phyloP scores from a whole-genome alignment of 2,329 filamentous ascomycete species.

The Fusarium decemcellulare region DNA sequence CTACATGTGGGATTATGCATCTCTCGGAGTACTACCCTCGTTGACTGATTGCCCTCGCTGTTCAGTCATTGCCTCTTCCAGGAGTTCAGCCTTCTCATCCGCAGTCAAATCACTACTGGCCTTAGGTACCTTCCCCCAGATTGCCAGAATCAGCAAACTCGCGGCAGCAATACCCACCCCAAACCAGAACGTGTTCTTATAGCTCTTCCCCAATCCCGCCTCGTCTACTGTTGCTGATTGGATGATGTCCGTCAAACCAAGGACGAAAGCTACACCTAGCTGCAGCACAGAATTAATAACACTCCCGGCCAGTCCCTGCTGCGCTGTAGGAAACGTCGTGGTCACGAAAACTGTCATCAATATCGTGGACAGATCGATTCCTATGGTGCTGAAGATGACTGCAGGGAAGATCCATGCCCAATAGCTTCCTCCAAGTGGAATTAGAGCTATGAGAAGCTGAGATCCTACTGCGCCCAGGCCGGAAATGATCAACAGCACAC shows the following conservation, averaged over 20 bases:
- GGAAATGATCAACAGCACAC: conserved; percentile 1
- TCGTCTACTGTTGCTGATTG: conserved; percentile 55
- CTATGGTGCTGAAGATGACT: conserved; percentile 70
- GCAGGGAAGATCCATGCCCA: conserved; percentile 75
- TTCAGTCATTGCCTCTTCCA: too few relatives aligned
- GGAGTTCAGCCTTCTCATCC: conserved; percentile 14
- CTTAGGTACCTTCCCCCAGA: too few relatives aligned
- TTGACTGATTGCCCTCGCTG: too few relatives aligned
- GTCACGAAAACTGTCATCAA: conserved; percentile 66
- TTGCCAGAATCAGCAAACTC: too few relatives aligned
- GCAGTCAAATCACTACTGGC: conserved; percentile 35
- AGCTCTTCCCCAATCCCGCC: conserved; percentile 45
- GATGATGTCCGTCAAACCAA: conserved; percentile 62
- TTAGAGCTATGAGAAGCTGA: conserved; percentile 5
- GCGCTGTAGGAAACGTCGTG: not conserved
- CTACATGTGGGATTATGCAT: too few relatives aligned
- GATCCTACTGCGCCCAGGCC: not conserved
- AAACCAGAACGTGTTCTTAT: conserved; percentile 37
- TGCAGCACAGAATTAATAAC: conserved; percentile 14
- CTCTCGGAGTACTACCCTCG: too few relatives aligned
- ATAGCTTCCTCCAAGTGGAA: conserved; percentile 57
- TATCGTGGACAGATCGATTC: conserved; percentile 75
- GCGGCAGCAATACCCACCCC: conserved; percentile 12
- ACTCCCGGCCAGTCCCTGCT: conserved; percentile 4
- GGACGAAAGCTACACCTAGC: conserved; percentile 13